Conservation (phyloP, 495 filamentous ascomycete species). For the Penicillium cinerascens region DNA sequence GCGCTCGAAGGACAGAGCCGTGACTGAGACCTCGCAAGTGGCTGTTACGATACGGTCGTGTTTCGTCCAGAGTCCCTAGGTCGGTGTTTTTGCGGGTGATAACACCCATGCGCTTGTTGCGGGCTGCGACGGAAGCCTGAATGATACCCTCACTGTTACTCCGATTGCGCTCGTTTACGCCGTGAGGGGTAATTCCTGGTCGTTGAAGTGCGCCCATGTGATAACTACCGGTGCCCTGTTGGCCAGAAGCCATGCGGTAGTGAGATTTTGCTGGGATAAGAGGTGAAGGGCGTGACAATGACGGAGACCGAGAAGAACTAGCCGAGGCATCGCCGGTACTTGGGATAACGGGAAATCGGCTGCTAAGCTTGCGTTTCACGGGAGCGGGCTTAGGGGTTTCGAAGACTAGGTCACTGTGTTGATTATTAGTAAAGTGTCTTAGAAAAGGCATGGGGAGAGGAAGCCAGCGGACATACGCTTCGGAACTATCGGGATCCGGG, state of each 20-base stretch:
- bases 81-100: conserved; percentile 72
- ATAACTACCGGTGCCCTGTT: conserved; percentile 47
- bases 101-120: conserved; percentile 76
- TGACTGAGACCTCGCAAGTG: conserved; percentile 80
- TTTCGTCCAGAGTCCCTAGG: conserved; percentile 72
- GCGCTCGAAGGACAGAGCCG: conserved; percentile 67
- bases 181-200: conserved; percentile 64
- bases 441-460: not conserved
- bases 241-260: conserved; percentile 72
- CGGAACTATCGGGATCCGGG: conserved; percentile 60
- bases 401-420: conserved; percentile 45
- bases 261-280: conserved; percentile 75
- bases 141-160: conserved; percentile 88
- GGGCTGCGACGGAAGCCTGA: conserved; percentile 54
- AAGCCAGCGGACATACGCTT: conserved; percentile 51
- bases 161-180: conserved; percentile 72
- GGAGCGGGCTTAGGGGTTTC: conserved; percentile 77
- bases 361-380: conserved; percentile 67
- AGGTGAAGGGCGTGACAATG: conserved; percentile 56
- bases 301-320: conserved; percentile 59
- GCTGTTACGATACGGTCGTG: conserved; percentile 66
- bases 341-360: conserved; percentile 80
- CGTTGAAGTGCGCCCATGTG: conserved; percentile 57
- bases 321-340: conserved; percentile 48
- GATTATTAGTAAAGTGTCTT: not conserved